Percentiles rank a stretch among this genome's conserved stretches.
phyloP scores from a whole-genome alignment of 148 eudicot genomes.

The Polygonum aviculare region DNA sequence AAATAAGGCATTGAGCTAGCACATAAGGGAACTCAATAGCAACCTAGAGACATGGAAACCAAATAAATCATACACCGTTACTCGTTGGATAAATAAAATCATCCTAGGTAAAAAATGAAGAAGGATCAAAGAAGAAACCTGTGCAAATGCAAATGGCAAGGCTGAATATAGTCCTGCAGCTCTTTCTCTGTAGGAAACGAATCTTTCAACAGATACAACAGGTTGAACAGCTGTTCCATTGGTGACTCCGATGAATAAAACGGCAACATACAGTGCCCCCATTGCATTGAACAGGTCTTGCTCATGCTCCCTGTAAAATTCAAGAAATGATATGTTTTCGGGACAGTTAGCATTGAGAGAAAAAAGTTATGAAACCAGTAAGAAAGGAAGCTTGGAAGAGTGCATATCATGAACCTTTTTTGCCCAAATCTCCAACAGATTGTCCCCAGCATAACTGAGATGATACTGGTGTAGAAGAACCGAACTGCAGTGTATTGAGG shows the following conservation, averaged over 20 bases:
- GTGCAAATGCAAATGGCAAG: conserved; percentile 92
- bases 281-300: conserved; percentile 83
- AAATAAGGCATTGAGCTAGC: conserved; percentile 67
- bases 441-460: conserved; percentile 94
- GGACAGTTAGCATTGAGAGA: neutral
- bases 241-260: conserved; percentile 84
- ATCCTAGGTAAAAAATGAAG: neutral
- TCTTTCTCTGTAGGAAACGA: conserved; percentile 91
- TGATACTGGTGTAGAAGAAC: conserved; percentile 86
- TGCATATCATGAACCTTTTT: conserved; percentile 43
- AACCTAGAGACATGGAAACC: conserved; percentile 39
- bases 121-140: conserved; percentile 34
- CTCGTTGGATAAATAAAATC: neutral
- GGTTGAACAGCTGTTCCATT: conserved; percentile 97
- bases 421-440: conserved; percentile 97
- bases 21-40: conserved; percentile 98
- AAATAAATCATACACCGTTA: neutral
- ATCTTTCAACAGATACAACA: conserved; percentile 93
- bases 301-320: conserved; percentile 48
- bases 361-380: neutral
- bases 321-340: neutral
- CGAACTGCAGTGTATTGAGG: conserved; percentile 99
- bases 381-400: conserved; percentile 6
- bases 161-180: conserved; percentile 99
- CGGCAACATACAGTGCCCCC: conserved; percentile 94